Evolutionary conservation across 2,329 filamentous ascomycete genomes (phyloP).

Genomic region (Domatiomyces globalis): DNA sequence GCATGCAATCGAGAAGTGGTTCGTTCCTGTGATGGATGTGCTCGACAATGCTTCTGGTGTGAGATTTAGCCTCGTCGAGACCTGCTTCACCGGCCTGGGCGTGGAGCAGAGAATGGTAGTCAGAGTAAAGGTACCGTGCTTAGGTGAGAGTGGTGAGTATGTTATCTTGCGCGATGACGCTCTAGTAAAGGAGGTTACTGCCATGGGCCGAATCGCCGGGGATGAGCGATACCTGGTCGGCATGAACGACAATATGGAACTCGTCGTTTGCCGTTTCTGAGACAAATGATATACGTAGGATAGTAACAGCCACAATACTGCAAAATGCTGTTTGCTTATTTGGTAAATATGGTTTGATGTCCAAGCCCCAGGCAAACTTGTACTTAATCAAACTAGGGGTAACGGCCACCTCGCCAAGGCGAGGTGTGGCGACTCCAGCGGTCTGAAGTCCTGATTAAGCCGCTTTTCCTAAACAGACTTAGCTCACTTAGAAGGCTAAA

Average conservation of each 20-base stretch:
- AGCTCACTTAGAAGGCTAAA: no score
- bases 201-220: constrained; percentile 41
- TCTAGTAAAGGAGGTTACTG: constrained; percentile 37
- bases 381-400: no score
- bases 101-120: constrained; percentile 21
- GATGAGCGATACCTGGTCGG: constrained; percentile 50
- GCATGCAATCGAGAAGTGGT: constrained; percentile 22
- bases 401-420: no score
- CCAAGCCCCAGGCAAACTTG: no score
- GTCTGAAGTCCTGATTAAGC: no score
- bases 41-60: constrained; percentile 22
- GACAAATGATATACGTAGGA: constrained; percentile 2
- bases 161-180: constrained; percentile 13
- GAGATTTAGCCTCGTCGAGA: constrained; percentile 23
- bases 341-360: not conserved
- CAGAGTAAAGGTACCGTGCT: constrained; percentile 21
- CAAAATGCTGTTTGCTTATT: no score
- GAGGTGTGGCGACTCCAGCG: no score
- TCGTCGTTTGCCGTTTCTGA: constrained; percentile 41
- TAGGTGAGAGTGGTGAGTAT: constrained; percentile 2
- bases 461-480: no score
- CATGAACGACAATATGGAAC: constrained; percentile 37
- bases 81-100: constrained; percentile 20
- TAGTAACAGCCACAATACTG: no score
- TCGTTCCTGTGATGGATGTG: constrained; percentile 25